Conservation (phyloP, 352 stramenopile genomes). For the Phytophthora parvispora region DNA sequence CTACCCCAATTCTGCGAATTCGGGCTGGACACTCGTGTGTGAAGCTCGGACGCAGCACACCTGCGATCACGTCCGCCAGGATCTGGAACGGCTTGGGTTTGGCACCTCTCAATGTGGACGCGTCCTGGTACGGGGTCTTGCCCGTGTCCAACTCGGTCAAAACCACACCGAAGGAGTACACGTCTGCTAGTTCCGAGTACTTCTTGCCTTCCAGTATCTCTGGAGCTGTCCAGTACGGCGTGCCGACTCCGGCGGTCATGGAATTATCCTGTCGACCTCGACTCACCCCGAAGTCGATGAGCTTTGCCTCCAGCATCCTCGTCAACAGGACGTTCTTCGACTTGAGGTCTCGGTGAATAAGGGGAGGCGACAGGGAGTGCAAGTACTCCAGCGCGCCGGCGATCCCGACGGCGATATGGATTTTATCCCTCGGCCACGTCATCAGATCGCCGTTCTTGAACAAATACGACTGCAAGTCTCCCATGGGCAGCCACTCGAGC, state of each 20-base stretch:
- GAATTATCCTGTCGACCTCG: background rate
- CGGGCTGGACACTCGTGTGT: background rate
- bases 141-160: background rate
- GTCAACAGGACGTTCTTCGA: background rate
- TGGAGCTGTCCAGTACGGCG: background rate
- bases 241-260: background rate
- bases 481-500: slow-evolving; percentile 43
- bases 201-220: background rate
- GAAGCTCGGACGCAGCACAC: slow-evolving; percentile 36
- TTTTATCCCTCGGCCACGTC: background rate
- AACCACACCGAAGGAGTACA: background rate
- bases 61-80: slow-evolving; percentile 41
- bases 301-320: background rate
- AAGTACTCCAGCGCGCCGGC: background rate
- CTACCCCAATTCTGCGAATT: background rate
- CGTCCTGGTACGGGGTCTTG: background rate
- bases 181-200: background rate
- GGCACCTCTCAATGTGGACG: background rate
- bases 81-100: slow-evolving; percentile 34
- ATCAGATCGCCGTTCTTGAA: slow-evolving; percentile 19
- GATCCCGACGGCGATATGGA: background rate
- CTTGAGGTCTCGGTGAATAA: slow-evolving; percentile 1
- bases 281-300: background rate
- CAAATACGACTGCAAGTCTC: slow-evolving; percentile 16
- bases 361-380: background rate